Percentiles rank a stretch among this genome's conserved stretches.
phyloP scores from a whole-genome alignment of 305 asterid species.

The Fraxinus baroniana region DNA sequence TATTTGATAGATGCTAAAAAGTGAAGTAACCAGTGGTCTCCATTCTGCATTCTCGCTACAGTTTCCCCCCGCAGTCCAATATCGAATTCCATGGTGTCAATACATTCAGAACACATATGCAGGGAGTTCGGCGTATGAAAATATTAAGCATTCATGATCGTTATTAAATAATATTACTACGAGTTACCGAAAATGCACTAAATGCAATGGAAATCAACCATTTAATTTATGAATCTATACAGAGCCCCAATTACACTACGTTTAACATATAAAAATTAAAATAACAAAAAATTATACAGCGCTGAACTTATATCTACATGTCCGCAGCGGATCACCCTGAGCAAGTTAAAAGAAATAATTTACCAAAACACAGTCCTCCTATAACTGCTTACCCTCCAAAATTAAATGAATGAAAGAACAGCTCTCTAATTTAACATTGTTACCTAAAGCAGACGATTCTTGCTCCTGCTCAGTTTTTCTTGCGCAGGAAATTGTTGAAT shows the following conservation, averaged over 20 bases:
- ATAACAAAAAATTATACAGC: too few species aligned
- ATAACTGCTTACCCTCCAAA: background rate
- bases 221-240: background rate
- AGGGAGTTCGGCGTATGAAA: too few species aligned
- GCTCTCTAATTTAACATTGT: background rate
- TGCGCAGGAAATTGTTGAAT: constrained; percentile 39
- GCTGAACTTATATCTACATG: too few species aligned
- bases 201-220: background rate
- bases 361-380: background rate
- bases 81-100: background rate
- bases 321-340: background rate
- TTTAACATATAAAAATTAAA: background rate
- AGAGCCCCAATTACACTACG: background rate
- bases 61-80: background rate
- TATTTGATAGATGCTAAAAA: background rate
- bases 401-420: background rate
- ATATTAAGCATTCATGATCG: background rate
- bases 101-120: too few species aligned
- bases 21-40: background rate
- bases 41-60: background rate
- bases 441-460: constrained; percentile 50
- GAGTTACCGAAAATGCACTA: background rate
- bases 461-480: constrained; percentile 62
- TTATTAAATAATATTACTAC: background rate
- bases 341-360: background rate